A percentile compares a stretch with the other conserved stretches of the same genome.
phyloP scores from a whole-genome alignment of 768 basidiomycete species.

The Tylopilus subfusipes region DNA sequence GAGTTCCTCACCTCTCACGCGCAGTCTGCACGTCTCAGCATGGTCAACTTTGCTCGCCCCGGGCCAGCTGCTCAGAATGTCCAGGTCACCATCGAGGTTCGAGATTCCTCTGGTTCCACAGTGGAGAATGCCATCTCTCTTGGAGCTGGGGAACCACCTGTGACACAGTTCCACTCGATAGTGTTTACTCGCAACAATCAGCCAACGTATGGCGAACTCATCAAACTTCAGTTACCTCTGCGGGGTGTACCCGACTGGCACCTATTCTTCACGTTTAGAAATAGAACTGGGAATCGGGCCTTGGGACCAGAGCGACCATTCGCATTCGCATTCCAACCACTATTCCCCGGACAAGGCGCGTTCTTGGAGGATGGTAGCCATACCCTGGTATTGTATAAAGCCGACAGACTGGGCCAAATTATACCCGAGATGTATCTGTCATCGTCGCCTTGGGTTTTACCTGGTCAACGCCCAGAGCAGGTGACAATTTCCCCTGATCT shows the following conservation, averaged over 20 bases:
- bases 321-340: conserved; percentile 88
- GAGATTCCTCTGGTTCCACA: conserved; percentile 61
- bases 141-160: conserved; percentile 79
- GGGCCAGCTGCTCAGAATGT: conserved; percentile 54
- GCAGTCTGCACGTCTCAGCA: conserved; percentile 51
- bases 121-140: conserved; percentile 73
- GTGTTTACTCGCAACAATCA: conserved; percentile 85
- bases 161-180: conserved; percentile 84
- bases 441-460: conserved; percentile 56
- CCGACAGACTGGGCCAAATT: conserved; percentile 64
- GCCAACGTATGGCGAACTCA: conserved; percentile 90
- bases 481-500: conserved; percentile 56
- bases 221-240: conserved; percentile 78
- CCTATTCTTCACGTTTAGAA: conserved; percentile 90
- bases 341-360: conserved; percentile 71
- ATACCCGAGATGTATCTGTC: conserved; percentile 68
- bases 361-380: conserved; percentile 92
- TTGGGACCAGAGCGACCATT: conserved; percentile 68
- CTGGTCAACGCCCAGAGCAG: conserved; percentile 60
- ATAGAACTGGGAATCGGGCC: conserved; percentile 55
- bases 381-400: conserved; percentile 76
- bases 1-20: conserved; percentile 65
- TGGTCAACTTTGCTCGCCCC: conserved; percentile 59
- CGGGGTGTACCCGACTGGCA: conserved; percentile 76
- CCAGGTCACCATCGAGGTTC: conserved; percentile 89